Evolutionary conservation across 495 filamentous ascomycete genomes (phyloP), one percentile per base, ranked within the genome.

Genomic region (Aspergillus saccharolyticus): DNA sequence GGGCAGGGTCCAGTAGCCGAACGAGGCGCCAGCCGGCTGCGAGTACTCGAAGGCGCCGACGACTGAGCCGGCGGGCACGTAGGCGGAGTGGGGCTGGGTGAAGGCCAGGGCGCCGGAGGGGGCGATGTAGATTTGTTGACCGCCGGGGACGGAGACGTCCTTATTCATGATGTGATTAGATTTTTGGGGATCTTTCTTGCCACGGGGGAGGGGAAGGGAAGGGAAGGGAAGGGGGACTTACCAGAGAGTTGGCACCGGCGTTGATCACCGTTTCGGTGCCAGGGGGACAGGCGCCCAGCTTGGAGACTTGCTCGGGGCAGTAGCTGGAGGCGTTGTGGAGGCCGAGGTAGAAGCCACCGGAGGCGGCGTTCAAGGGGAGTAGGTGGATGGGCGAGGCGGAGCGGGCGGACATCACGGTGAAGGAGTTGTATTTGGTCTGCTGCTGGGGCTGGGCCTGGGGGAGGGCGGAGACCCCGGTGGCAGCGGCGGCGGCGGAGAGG

Each of bases 101-200:
- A 82, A 88, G 53, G 66, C 70, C 33, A 90, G 67, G 24, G 78
- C 74, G 50, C 86, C 86, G 22, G 72, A 65, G 4, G 79, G 71
- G 17, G 62, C 68, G 33, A 89, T 74, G 68, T 87, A 90, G 70
- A 83, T 77, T 55, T 72, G 70, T 62, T 89, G 85, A 20, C 87
- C 85, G 45, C 85, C 86, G 17, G 87, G 84, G 24, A 89, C 85
- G 47, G 72, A 64, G 55, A 81, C 79, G 60, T 76, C 63, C 75
- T 71, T 55, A 10, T 12, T 48, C 45, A 10, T 51, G n/a, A 17
- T 47, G 22, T 33, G 25, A 16, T 28, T 2, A 24, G 16, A 50
- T 25, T 10, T 30, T 30, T 4, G 25, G 25, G 19, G 28, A 45
- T 21, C n/a, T 28, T 48, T 1, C 20, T n/a, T n/a, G n/a, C n/a